phyloP scores from a whole-genome alignment of 208 protist species.

The Crithidia thermophila region DNA sequence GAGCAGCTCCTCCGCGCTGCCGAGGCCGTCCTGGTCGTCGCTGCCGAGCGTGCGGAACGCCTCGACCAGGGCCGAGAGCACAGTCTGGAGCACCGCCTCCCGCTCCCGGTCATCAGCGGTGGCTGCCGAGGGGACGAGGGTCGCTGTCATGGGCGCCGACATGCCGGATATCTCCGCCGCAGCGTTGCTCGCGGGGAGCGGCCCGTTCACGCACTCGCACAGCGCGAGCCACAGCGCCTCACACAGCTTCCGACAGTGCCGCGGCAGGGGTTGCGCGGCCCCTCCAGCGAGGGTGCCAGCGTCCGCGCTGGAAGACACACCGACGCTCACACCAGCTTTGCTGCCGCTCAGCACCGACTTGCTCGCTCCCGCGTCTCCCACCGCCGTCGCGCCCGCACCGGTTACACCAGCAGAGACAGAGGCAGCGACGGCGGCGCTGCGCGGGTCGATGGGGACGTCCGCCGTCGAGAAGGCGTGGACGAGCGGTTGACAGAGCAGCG shows the following conservation, averaged over 20 bases:
- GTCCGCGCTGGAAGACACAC: background rate
- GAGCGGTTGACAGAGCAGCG: constrained; percentile 27
- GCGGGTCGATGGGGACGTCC: background rate
- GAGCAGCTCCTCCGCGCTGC: constrained; percentile 20
- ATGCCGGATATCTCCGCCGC: background rate
- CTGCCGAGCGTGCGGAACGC: constrained; percentile 12
- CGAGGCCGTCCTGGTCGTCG: background rate
- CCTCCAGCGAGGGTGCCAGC: background rate
- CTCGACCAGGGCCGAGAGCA: constrained; percentile 11
- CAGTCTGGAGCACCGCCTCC: constrained; percentile 9
- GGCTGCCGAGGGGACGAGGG: background rate
- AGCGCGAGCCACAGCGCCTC: constrained; percentile 23
- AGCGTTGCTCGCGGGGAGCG: background rate
- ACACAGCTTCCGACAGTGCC: constrained; percentile 27
- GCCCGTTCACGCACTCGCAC: constrained; percentile 23
- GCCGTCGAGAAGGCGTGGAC: background rate
- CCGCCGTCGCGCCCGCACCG: too few relatives aligned
- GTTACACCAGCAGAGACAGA: too few relatives aligned
- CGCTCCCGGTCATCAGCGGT: constrained; percentile 3
- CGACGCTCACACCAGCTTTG: background rate
- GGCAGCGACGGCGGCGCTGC: too few relatives aligned
- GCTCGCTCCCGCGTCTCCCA: background rate
- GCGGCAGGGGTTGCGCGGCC: constrained; percentile 13
- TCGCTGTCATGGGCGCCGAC: background rate
- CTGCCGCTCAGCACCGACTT: background rate